A percentile compares a stretch with the other conserved stretches of the same genome.
Conservation (phyloP, 257 asterid species). For the Oldenlandia corymbosa region DNA sequence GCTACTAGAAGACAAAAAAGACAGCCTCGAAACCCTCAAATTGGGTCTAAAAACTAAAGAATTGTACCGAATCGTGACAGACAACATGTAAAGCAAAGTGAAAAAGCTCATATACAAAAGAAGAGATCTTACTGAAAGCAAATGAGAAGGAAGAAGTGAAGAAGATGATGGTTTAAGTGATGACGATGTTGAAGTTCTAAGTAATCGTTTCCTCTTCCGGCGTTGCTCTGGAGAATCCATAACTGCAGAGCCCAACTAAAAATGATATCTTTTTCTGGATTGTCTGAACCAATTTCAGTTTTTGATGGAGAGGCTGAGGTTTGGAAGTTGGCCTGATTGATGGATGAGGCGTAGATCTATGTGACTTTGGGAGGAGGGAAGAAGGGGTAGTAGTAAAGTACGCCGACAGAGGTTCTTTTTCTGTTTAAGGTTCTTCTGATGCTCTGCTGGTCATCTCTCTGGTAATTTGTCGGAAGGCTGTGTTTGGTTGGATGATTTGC, state of each 20-base stretch:
- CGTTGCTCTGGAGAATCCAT: conserved; percentile 81
- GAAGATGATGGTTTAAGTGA: conserved; percentile 23
- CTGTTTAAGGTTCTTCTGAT: conserved; percentile 16
- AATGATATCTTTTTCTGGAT: too few relatives aligned
- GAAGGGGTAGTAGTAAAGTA: too few relatives aligned
- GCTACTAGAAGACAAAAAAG: conserved; percentile 48
- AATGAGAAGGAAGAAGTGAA: conserved; percentile 10
- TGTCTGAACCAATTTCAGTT: conserved; percentile 11
- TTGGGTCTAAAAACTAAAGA: conserved; percentile 66
- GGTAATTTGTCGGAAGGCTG: conserved; percentile 43
- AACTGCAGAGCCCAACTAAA: neutral
- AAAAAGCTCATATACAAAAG: conserved; percentile 48
- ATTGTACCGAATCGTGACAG: conserved; percentile 34
- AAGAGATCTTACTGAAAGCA: conserved; percentile 64
- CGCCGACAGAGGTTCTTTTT: conserved; percentile 41
- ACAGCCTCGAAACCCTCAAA: conserved; percentile 57
- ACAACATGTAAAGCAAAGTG: conserved; percentile 39
- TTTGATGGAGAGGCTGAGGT: conserved; percentile 1
- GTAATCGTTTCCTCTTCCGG: conserved; percentile 70
- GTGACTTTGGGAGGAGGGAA: conserved; percentile 22
- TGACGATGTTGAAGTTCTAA: conserved; percentile 27
- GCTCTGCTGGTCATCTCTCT: conserved; percentile 23
- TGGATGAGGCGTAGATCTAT: conserved; percentile 27
- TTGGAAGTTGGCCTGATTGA: neutral
- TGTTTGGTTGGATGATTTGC: conserved; percentile 15